Base-by-base conservation (phyloP, 140 eudicot genomes). In the Bidens hawaiensis region DNA sequence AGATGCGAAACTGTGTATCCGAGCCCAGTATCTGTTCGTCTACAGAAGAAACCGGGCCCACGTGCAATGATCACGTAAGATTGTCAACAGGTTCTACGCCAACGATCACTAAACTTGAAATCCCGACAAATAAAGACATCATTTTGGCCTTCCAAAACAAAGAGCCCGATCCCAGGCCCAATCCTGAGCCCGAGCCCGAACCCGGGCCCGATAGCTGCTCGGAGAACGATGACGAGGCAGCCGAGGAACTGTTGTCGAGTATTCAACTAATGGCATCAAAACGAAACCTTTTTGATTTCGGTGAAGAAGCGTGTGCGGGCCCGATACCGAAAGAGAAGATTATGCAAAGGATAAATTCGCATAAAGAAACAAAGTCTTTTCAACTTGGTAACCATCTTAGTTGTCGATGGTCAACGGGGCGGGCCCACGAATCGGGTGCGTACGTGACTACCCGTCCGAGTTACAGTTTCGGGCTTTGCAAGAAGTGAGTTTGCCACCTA, bases 351-450 rank as follows among this genome's bases (percentile, higher is more conserved):
- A 68, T 64, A 19, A 64, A 46, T 21, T 59, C 67, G 1, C 72
- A 60, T 34, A 59, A 77, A 58, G 74, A 65, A 62, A 78, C 76
- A 16, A 62, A 43, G 38, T 74, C 74, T 25, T 71, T 74, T 40
- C 62, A 76, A 43, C 70, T 83, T 67, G 65, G 76, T 42, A 76
- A 76, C 59, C 83, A 60, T 27, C 69, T 85, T 55, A 73, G 89
- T 23, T 71, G 82, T 61, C 77, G 77, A 68, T 82, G 86, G 89
- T 68, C 73, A 26, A 79, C 73, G 2, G 86, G 89, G 81, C 57
- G 14, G 89, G 89, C 28, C 94, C 94, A 1, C 78, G 89, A 3
- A 85, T 82, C 14, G 86, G 86, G 18, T 85, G 89, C 52, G 84
- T 85, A 48, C 61, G 84, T 14, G 94, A 85, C 57, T 85, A 85